Conservation (phyloP, 257 asterid species). For the Phtheirospermum japonicum region DNA sequence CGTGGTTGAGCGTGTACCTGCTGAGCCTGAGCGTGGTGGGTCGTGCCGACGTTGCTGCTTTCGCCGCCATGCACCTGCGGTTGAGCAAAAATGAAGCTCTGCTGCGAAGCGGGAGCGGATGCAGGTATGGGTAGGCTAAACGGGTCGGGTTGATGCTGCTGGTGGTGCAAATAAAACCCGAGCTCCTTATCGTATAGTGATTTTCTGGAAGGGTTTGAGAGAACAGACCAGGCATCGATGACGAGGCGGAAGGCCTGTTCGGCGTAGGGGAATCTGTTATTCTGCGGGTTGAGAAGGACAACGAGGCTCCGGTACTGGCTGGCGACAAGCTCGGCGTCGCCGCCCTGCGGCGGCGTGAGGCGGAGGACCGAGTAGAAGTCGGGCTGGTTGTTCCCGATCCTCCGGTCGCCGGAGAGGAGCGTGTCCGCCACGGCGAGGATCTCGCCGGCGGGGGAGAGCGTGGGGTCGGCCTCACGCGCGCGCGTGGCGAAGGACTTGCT, state of each 20-base stretch:
- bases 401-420: slow-evolving; percentile 59
- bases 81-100: slow-evolving; percentile 26
- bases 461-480: slow-evolving; percentile 63
- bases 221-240: slow-evolving; percentile 59
- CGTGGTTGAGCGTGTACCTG: neutral
- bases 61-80: slow-evolving; percentile 31
- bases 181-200: slow-evolving; percentile 53
- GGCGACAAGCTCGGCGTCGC: slow-evolving; percentile 48
- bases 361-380: slow-evolving; percentile 71
- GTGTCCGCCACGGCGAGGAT: slow-evolving; percentile 72
- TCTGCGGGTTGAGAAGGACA: slow-evolving; percentile 50
- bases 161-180: slow-evolving; percentile 28
- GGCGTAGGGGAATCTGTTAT: slow-evolving; percentile 51
- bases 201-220: slow-evolving; percentile 55
- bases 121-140: slow-evolving; percentile 24
- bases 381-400: slow-evolving; percentile 49
- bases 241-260: slow-evolving; percentile 69
- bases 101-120: slow-evolving; percentile 27
- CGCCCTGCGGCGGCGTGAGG: slow-evolving; percentile 45
- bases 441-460: slow-evolving; percentile 48
- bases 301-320: slow-evolving; percentile 52
- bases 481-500: slow-evolving; percentile 70
- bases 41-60: slow-evolving; percentile 21
- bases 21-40: slow-evolving; percentile 12
- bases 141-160: slow-evolving; percentile 28